phyloP scores from a whole-genome alignment of 2,329 filamentous ascomycete species.

The Microcyclospora tardicrescens region DNA sequence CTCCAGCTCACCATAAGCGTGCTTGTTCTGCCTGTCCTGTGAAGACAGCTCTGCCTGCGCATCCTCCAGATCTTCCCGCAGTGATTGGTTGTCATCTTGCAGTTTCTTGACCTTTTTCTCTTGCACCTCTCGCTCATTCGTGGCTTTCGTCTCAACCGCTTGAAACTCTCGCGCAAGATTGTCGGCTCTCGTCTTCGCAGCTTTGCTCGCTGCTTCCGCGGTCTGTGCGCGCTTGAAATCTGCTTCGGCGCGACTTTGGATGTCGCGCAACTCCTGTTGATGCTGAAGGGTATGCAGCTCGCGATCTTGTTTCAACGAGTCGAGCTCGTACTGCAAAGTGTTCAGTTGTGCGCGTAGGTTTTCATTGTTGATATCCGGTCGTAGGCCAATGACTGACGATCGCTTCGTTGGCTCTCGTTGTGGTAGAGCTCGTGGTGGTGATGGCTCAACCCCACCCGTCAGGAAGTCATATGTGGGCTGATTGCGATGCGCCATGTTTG shows the following conservation, averaged over 20 bases:
- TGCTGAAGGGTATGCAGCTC: conserved; percentile 67
- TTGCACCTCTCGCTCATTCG: conserved; percentile 42
- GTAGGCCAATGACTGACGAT: conserved; percentile 19
- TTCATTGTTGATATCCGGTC: conserved; percentile 44
- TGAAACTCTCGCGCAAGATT: conserved; percentile 41
- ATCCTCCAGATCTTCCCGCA: conserved; percentile 76
- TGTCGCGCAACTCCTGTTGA: conserved; percentile 70
- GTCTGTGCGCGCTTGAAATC: conserved; percentile 57
- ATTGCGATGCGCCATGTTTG: conserved; percentile 18
- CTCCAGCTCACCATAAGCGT: conserved; percentile 48
- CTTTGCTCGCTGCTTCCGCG: conserved; percentile 40
- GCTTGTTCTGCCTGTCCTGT: conserved; percentile 51
- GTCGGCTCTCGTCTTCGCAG: conserved; percentile 43
- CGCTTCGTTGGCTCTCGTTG: conserved; percentile 33
- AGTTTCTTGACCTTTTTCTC: conserved; percentile 43
- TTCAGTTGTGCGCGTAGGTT: conserved; percentile 82
- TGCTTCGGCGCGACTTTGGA: conserved; percentile 67
- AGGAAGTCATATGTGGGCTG: conserved; percentile 39
- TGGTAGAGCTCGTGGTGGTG: conserved; percentile 19
- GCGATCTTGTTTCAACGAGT: conserved; percentile 75
- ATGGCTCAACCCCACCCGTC: conserved; percentile 25
- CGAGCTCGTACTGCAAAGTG: conserved; percentile 74
- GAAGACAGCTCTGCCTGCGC: conserved; percentile 60
- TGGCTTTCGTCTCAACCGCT: conserved; percentile 39
- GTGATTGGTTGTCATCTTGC: conserved; percentile 56